Evolutionary conservation across 2,329 filamentous ascomycete species (phyloP), one percentile per base, ranked within the genome.

Genomic region (Tolypocladium nubicola): DNA sequence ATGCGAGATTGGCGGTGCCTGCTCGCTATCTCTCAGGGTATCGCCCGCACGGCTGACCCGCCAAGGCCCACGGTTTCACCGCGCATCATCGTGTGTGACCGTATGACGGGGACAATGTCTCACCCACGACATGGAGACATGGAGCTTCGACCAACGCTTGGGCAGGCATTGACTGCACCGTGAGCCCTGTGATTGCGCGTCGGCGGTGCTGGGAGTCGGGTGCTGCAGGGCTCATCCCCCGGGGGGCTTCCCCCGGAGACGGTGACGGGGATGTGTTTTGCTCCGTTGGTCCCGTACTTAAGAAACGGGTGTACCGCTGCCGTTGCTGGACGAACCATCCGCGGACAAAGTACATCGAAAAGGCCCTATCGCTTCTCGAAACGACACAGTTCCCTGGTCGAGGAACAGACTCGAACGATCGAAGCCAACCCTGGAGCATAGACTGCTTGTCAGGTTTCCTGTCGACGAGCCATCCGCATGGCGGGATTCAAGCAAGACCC

Each of bases 401-500:
- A 45, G 13, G 3, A 13, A 47, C 26, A 14, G 11, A 23, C 13
- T 47, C 1, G 2, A 10, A 26, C 23, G 9, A 23, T 43, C n/a
- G 23, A 14, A 26, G 13, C 4, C 45, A 30, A 26, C 3, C 26
- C 19, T 16, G 45, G 9, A 33, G 9, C 26, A 8, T 49, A 49
- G 8, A 21, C 47, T 52, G 30, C 19, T 21, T 37, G 47, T 13
- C 47, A 37, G 30, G 47, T 16, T 35, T 52, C 30, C 10, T 1
- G 3, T 8, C 19, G 21, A 1, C 9, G 0, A 33, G 10, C 30
- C 30, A 21, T 54, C 41, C 30, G 33, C n/a, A 59, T 59, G 58
- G 49, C 37, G 9, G n/a, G 49, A 13, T 62, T 60, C 43, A 55
- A 59, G 3, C 57, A 60, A 33, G 67, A 69, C 54, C 63, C 63